Base-by-base conservation (phyloP, 768 basidiomycete genomes). In the Candolleomyces eurysporus region DNA sequence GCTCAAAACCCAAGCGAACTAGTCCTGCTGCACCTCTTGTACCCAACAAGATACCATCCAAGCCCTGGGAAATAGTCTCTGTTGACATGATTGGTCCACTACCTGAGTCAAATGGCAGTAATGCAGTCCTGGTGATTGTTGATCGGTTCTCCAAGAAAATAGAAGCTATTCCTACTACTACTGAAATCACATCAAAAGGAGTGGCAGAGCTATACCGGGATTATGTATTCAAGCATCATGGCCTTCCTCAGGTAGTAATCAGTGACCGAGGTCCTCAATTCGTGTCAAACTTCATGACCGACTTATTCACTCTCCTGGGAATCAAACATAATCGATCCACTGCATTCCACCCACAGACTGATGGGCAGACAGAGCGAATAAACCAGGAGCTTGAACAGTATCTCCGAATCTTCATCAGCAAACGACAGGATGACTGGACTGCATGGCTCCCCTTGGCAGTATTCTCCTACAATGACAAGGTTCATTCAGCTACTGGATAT, bases 341-440 rank as follows among this genome's bases (percentile, higher is more conserved):
- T 0, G 79, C 78, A 1, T 82, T 75, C 53, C 81, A 82, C 58
- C 82, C 80, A 0, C 73, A 78, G 53, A 74, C 74, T 2, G 68
- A 81, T 62, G 67, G 73, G 3, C 71, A 73, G 60, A 75, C 71
- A 5, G 72, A 77, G 45, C 50, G 30, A 2, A 26, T 45, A 10
- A 59, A 59, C 36, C 58, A 59, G 22, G 50, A 50, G 7, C 3
- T 59, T 26, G 58, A 59, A 45, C n/a, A 36, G 13, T 59, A 39
- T 32, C 26, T 62, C 7, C 16, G 50, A 14, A 14, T 48, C 4
- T 61, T 32, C 30, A 22, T 36, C 26, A 46, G 30, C 13, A 13
- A 59, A 17, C 19, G 30, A 22, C 57, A 58, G 43, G 42, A 52
- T 22, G 57, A 62, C 39, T 61, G 53, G 42, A 13, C 46, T 1